Conservation (phyloP, 352 stramenopile genomes). For the Pythium rhizo-oryzae region DNA sequence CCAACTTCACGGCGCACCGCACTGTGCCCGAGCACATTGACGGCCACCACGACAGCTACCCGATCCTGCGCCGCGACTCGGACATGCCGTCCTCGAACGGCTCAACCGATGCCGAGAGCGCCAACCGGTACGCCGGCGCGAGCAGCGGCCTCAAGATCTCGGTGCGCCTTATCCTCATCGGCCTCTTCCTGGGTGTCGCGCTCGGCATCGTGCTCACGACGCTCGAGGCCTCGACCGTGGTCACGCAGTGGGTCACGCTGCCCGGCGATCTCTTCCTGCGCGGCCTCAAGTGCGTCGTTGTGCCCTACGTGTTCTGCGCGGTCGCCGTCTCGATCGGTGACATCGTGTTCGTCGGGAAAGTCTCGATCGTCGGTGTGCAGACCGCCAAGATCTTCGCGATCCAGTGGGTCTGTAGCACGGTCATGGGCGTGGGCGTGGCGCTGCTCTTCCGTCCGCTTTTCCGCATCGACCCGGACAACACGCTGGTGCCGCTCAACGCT, state of each 20-base stretch:
- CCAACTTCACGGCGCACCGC: conserved; percentile 36
- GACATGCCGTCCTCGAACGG: conserved; percentile 2
- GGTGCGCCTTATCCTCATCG: conserved; percentile 48
- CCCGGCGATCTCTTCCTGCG: conserved; percentile 74
- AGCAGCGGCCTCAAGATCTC: conserved; percentile 50
- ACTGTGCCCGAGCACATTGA: background rate
- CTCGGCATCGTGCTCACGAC: conserved; percentile 49
- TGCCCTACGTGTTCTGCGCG: conserved; percentile 81
- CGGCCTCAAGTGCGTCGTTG: conserved; percentile 68
- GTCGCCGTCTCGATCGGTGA: conserved; percentile 74
- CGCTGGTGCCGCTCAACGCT: conserved; percentile 27
- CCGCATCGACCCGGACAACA: conserved; percentile 24
- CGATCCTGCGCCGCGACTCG: conserved; percentile 19
- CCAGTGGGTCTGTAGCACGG: conserved; percentile 48
- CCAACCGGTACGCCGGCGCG: conserved; percentile 40
- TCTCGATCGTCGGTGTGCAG: conserved; percentile 60
- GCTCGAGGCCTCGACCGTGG: conserved; percentile 39
- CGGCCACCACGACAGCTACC: conserved; percentile 15
- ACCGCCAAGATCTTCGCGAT: conserved; percentile 63
- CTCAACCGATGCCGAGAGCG: conserved; percentile 4
- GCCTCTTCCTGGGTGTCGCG: conserved; percentile 45
- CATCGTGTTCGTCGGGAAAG: conserved; percentile 71
- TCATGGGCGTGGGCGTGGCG: conserved; percentile 51
- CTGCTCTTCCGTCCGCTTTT: conserved; percentile 61
- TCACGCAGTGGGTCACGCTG: conserved; percentile 55